These are phyloP conservation scores for Petunia axillaris DNA, from an alignment of 257 asterid species.

Conservation along the genomic window DNA sequence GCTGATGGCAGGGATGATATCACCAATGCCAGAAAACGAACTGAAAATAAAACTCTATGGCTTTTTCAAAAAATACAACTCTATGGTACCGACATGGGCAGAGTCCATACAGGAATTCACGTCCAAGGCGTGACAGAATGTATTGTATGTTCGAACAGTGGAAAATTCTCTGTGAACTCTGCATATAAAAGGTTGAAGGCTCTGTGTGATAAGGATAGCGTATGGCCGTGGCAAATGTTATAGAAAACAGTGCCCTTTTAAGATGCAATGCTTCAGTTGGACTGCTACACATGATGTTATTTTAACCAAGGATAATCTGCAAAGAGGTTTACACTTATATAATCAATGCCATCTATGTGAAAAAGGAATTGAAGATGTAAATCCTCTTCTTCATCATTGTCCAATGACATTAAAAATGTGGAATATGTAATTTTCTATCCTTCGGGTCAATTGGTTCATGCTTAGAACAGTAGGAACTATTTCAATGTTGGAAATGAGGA, in stretches of 20 bases:
- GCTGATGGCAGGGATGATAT: too few relatives aligned
- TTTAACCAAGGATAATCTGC: background rate
- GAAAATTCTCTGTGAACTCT: background rate
- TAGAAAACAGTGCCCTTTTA: background rate
- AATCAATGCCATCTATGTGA: background rate
- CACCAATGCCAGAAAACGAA: too few relatives aligned
- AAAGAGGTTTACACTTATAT: constrained; percentile 1
- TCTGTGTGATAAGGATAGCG: background rate
- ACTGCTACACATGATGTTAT: constrained; percentile 14
- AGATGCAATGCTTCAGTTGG: background rate
- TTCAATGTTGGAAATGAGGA: background rate
- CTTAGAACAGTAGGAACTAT: background rate
- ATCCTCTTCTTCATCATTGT: background rate
- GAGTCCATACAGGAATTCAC: too few relatives aligned
- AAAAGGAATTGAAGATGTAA: constrained; percentile 9
- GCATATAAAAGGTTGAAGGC: background rate
- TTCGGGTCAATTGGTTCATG: constrained; percentile 13
- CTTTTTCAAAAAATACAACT: too few relatives aligned
- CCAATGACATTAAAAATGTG: background rate
- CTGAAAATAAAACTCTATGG: too few relatives aligned
- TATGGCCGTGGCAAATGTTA: background rate
- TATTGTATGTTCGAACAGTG: background rate
- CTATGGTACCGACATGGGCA: too few relatives aligned
- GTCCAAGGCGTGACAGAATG: too few relatives aligned
- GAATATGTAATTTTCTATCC: background rate